phyloP scores from a whole-genome alignment of 441 rosid species.

The Manihot esculenta region DNA sequence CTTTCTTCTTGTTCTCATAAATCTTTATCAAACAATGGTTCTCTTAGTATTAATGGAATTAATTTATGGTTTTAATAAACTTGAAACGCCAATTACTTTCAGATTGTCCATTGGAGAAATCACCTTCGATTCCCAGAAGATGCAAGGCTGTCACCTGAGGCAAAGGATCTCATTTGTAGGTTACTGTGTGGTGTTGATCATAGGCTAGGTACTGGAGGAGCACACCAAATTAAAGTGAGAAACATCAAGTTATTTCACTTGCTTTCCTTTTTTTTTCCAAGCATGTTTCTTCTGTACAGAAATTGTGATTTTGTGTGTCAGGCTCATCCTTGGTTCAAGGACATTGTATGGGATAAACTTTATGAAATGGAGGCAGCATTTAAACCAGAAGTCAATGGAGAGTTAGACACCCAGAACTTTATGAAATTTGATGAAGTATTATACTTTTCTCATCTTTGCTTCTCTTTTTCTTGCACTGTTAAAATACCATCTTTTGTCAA shows the following conservation, averaged over 20 bases:
- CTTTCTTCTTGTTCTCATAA: slow-evolving; percentile 6
- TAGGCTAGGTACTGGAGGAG: slow-evolving; percentile 89
- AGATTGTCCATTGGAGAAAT: slow-evolving; percentile 97
- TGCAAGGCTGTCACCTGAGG: slow-evolving; percentile 60
- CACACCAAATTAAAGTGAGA: slow-evolving; percentile 82
- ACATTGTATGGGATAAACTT: slow-evolving; percentile 80
- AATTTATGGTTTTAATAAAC: slow-evolving; percentile 1
- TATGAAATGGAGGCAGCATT: slow-evolving; percentile 95
- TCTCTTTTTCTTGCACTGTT: background rate
- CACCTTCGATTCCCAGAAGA: slow-evolving; percentile 89
- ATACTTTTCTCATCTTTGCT: slow-evolving; percentile 17
- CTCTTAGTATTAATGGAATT: background rate
- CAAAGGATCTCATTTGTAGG: slow-evolving; percentile 88
- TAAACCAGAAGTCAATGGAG: slow-evolving; percentile 92
- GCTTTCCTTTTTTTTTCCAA: slow-evolving; percentile 22
- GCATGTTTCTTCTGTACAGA: slow-evolving; percentile 21
- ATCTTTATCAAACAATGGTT: slow-evolving; percentile 5
- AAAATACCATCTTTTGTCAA: background rate
- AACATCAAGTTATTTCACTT: slow-evolving; percentile 18
- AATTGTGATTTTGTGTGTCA: slow-evolving; percentile 35
- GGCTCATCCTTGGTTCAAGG: slow-evolving; percentile 97
- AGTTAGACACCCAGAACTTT: slow-evolving; percentile 93
- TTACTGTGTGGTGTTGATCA: slow-evolving; percentile 89
- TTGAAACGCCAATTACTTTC: slow-evolving; percentile 23
- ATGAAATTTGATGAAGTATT: slow-evolving; percentile 98